Conservation (phyloP, 2,329 filamentous ascomycete species). For the Fusarium liriodendri region DNA sequence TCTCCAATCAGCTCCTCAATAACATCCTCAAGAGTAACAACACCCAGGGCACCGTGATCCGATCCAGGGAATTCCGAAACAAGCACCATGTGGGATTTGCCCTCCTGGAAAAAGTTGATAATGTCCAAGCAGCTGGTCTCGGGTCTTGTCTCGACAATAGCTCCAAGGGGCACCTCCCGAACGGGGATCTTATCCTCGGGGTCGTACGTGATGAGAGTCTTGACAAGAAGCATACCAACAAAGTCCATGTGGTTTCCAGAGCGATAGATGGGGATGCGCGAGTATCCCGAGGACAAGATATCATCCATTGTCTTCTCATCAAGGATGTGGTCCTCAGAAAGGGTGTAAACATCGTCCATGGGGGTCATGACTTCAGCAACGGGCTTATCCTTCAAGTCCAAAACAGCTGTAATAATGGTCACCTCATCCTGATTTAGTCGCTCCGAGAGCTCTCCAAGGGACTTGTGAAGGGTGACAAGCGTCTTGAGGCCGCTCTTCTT, state of each 20-base stretch:
- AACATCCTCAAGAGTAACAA: conserved; percentile 96
- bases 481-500: conserved; percentile 99
- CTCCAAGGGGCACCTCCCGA: conserved; percentile 90
- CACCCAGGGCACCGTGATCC: conserved; percentile 88
- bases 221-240: conserved; percentile 97
- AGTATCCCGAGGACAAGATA: conserved; percentile 94
- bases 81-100: conserved; percentile 98
- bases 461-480: conserved; percentile 93
- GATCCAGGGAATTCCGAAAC: conserved; percentile 93
- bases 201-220: conserved; percentile 98
- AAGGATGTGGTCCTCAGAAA: conserved; percentile 93
- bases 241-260: conserved; percentile 88
- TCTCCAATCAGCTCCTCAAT: conserved; percentile 99
- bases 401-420: conserved; percentile 96
- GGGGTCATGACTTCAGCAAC: conserved; percentile 98
- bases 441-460: conserved; percentile 85
- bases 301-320: conserved; percentile 95
- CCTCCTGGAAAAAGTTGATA: conserved; percentile 99
- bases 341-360: conserved; percentile 96
- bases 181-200: conserved; percentile 91
- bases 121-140: conserved; percentile 98
- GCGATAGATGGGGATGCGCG: conserved; percentile 92
- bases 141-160: conserved; percentile 91
- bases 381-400: conserved; percentile 96
- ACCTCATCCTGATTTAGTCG: conserved; percentile 97